Conservation (phyloP, 495 filamentous ascomycete species). For the Penicillium alfredii region DNA sequence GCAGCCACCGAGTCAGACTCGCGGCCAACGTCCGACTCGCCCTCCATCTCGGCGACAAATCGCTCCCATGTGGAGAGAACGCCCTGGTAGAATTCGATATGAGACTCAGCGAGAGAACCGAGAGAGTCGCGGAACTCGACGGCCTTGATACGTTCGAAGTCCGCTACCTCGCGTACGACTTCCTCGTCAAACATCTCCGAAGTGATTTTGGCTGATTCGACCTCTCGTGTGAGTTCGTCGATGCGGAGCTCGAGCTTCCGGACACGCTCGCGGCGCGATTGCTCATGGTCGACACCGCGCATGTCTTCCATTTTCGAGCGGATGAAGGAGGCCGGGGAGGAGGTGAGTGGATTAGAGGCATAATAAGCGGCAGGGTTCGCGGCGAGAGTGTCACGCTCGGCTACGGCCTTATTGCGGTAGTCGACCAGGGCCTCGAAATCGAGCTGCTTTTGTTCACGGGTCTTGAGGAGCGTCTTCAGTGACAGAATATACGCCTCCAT, state of each 20-base stretch:
- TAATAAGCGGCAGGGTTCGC: conserved; percentile 52
- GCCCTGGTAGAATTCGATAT: conserved; percentile 78
- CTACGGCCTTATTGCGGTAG: conserved; percentile 82
- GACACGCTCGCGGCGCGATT: conserved; percentile 74
- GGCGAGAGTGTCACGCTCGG: conserved; percentile 83
- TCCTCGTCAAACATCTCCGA: conserved; percentile 91
- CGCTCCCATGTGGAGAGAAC: conserved; percentile 82
- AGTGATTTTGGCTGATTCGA: conserved; percentile 75
- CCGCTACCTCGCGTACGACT: conserved; percentile 82
- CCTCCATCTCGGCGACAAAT: conserved; percentile 85
- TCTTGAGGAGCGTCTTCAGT: conserved; percentile 81
- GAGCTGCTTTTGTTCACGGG: conserved; percentile 93
- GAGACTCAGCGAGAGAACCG: conserved; percentile 72
- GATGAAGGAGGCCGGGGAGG: conserved; percentile 77
- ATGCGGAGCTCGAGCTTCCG: conserved; percentile 89
- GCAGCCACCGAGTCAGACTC: conserved; percentile 14
- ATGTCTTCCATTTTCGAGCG: conserved; percentile 95
- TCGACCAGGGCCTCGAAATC: conserved; percentile 95
- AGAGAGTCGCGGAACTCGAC: conserved; percentile 86
- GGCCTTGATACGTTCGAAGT: conserved; percentile 95
- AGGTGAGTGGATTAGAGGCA: conserved; percentile 53
- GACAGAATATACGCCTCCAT: conserved; percentile 88
- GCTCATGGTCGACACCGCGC: conserved; percentile 93
- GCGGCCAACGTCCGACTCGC: conserved; percentile 33
- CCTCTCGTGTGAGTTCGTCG: conserved; percentile 79